phyloP scores from a whole-genome alignment of 2,329 filamentous ascomycete genomes.

The Aureobasidium sp. region DNA sequence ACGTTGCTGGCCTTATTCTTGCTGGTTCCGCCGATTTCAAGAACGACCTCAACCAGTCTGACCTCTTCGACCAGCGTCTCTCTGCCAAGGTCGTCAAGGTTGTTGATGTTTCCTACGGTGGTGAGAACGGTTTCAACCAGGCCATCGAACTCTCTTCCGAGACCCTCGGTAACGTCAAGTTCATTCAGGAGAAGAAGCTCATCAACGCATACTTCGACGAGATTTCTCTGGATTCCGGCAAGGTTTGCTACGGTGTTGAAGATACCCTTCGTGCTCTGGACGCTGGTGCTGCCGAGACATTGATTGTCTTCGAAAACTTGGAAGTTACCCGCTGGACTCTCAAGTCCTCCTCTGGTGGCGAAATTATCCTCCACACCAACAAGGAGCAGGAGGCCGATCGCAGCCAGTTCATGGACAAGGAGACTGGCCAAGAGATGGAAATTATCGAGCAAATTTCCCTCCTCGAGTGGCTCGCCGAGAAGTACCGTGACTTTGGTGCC shows the following conservation, averaged over 20 bases:
- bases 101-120: conserved; percentile 96
- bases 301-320: conserved; percentile 96
- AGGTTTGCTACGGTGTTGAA: conserved; percentile 95
- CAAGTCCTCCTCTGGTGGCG: conserved; percentile 66
- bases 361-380: conserved; percentile 77
- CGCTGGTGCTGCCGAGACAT: conserved; percentile 83
- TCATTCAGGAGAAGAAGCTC: conserved; percentile 99
- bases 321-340: conserved; percentile 89
- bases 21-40: conserved; percentile 99
- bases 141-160: conserved; percentile 93
- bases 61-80: conserved; percentile 91
- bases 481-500: conserved; percentile 96
- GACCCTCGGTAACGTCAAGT: conserved; percentile 98
- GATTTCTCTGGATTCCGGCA: conserved; percentile 94
- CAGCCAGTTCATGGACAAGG: conserved; percentile 86
- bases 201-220: conserved; percentile 99
- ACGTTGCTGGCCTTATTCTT: conserved; percentile 89
- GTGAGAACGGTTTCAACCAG: conserved; percentile 99
- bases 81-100: conserved; percentile 97
- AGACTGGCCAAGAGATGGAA: conserved; percentile 96
- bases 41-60: conserved; percentile 95
- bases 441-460: conserved; percentile 79
- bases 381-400: conserved; percentile 77
- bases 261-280: conserved; percentile 96
- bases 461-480: conserved; percentile 98